Evolutionary conservation across 768 basidiomycete species (phyloP).

Genomic region (Pleurotus salmoneostramineus): DNA sequence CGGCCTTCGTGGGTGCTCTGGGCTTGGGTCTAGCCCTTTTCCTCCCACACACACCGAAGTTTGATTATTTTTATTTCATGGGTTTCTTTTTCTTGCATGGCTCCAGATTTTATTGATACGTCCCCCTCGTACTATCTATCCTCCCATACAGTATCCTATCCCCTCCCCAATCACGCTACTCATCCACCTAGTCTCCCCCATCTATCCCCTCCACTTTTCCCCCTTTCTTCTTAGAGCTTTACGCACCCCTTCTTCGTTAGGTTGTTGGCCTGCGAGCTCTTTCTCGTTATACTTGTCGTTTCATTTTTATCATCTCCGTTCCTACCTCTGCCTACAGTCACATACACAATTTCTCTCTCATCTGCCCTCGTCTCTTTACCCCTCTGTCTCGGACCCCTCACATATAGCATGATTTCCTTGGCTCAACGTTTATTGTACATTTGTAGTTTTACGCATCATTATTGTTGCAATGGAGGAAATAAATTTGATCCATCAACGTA

Average conservation of each 20-base stretch:
- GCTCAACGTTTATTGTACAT: neutral
- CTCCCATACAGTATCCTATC: neutral
- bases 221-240: too few relatives aligned
- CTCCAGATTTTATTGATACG: neutral
- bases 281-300: too few relatives aligned
- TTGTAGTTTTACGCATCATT: neutral
- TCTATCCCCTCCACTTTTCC: too few relatives aligned
- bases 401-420: neutral
- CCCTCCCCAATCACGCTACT: too few relatives aligned
- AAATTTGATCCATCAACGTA: too few relatives aligned
- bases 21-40: neutral
- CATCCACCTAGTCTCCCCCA: too few relatives aligned
- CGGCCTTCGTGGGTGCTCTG: neutral
- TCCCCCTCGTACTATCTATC: neutral
- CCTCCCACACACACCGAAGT: neutral
- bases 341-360: neutral
- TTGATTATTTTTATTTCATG: constrained; percentile 1
- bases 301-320: neutral
- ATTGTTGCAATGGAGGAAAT: neutral
- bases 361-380: neutral
- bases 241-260: too few relatives aligned
- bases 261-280: too few relatives aligned
- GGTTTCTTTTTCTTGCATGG: neutral
- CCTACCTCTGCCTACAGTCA: neutral
- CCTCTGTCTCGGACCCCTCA: neutral